Base-by-base conservation (phyloP, 129 eudicot species). In the Escallonia rubra region DNA sequence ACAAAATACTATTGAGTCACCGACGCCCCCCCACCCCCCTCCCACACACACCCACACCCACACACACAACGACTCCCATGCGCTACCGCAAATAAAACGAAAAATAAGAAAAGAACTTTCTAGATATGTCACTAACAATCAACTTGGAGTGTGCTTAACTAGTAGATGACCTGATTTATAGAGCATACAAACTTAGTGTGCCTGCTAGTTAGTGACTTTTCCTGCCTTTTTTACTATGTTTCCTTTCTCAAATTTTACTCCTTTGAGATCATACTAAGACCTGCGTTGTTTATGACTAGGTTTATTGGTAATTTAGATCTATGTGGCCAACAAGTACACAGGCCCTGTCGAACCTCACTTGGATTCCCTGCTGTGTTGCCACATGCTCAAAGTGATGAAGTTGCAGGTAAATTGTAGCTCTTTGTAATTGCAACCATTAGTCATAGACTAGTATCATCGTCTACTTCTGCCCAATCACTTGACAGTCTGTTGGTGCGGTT, bases 351-450 rank as follows among this genome's bases (percentile, higher is more conserved):
- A 79, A 89, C 95, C 7, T 89, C 96, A 45, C 67, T 93, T 57
- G 98, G 98, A 57, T 93, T 93, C 77, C 98, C 98, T 10, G 98
- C 88, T 40, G 98, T 93, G 10, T 80, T 93, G 67, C 98, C 98
- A 6, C 96, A 79, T 76, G 98, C 92, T 61, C 92, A 76, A 70
- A 89, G 96, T 78, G 88, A 93, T 62, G 82, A 86, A 77, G 96
- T 83, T 66, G 72, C 88, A 78, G 95, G 98, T 83, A 82, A 72
- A 82, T 58, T 16, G 8, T 63, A 8, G 61, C 12, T 70, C 38
- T 65, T 51, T 61, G 39, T 7, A 23, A 23, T 23, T 23, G 34
- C 34, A 23, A 23, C 34, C 34, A 23, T 23, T 23, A 23, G 34
- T 23, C 34, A 0, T 23, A 23, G 34, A 23, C 34, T 23, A 23